Base-by-base conservation (phyloP, 139 green algal genomes). In the Haematococcus lacustris region DNA sequence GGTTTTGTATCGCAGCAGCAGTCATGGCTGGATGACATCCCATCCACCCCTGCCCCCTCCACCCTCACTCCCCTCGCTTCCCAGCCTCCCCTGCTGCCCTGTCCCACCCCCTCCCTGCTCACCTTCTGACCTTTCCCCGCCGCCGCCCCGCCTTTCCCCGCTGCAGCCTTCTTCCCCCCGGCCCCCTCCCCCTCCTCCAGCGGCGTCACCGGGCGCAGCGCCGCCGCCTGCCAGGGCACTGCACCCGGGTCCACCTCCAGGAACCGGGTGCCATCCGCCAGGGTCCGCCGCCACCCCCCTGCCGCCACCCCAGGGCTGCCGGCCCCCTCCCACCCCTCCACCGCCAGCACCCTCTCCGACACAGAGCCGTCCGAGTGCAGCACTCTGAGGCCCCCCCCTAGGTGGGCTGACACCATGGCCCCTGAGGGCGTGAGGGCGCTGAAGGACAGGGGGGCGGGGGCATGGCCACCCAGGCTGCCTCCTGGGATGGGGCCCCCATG, bases 171-270 rank as follows among this genome's bases (percentile, higher is more conserved):
- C n/a, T n/a, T n/a, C n/a, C n/a, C n/a, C n/a, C n/a, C n/a, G n/a
- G n/a, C n/a, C n/a, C n/a, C n/a, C n/a, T n/a, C n/a, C n/a, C n/a
- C n/a, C n/a, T n/a, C n/a, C n/a, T n/a, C n/a, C n/a, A n/a, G n/a
- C n/a, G n/a, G n/a, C n/a, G n/a, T n/a, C n/a, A n/a, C n/a, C n/a
- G n/a, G n/a, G n/a, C n/a, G n/a, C n/a, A n/a, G n/a, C n/a, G n/a
- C n/a, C n/a, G n/a, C n/a, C n/a, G n/a, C n/a, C n/a, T n/a, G n/a
- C n/a, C n/a, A n/a, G n/a, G n/a, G n/a, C n/a, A n/a, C n/a, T n/a
- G n/a, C n/a, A n/a, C n/a, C n/a, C n/a, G n/a, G n/a, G n/a, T 79
- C 82, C n/a, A 75, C 66, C 76, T 87, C 78, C 0, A 41, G 32
- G 3, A 83, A 80, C 7, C 73, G 74, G 3, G 53, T 79, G 60